Conservation (phyloP, 2,329 filamentous ascomycete species). For the Achaetomium macrosporum region DNA sequence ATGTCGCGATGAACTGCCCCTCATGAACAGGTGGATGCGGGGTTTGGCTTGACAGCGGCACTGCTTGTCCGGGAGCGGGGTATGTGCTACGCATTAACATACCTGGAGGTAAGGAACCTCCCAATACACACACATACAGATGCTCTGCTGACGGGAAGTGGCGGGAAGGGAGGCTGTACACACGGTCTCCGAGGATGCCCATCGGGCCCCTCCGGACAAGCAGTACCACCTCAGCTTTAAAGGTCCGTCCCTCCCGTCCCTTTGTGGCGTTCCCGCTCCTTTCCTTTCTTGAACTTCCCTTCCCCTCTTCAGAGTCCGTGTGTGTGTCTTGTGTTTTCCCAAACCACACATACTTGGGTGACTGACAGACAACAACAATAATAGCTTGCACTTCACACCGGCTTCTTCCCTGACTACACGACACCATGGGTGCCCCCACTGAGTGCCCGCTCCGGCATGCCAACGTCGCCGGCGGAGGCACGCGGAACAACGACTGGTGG, state of each 20-base stretch:
- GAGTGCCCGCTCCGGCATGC: constrained; percentile 31
- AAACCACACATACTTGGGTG: no score
- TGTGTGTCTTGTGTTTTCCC: neutral
- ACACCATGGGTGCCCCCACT: constrained; percentile 10
- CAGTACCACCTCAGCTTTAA: neutral
- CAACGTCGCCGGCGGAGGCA: constrained; percentile 56
- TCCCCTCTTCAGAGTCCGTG: neutral
- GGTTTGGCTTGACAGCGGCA: constrained; percentile 13
- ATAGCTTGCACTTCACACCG: no score
- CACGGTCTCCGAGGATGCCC: neutral
- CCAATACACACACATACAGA: neutral
- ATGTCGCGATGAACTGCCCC: constrained; percentile 13
- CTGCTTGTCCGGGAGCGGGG: constrained; percentile 10
- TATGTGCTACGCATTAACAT: neutral
- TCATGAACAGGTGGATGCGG: constrained; percentile 12
- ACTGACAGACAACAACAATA: no score
- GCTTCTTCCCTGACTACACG: no score
- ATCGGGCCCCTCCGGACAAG: constrained; percentile 3
- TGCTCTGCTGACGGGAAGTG: no score
- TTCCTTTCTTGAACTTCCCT: no score
- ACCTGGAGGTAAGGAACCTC: neutral
- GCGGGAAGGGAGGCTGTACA: no score
- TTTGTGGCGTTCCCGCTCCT: neutral
- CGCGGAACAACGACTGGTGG: constrained; percentile 68
- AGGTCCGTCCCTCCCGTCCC: neutral